These are phyloP conservation scores for Cutaneotrichosporon sp. DNA, from an alignment of 1,284 basidiomycete genomes.

Conservation along the genomic window DNA sequence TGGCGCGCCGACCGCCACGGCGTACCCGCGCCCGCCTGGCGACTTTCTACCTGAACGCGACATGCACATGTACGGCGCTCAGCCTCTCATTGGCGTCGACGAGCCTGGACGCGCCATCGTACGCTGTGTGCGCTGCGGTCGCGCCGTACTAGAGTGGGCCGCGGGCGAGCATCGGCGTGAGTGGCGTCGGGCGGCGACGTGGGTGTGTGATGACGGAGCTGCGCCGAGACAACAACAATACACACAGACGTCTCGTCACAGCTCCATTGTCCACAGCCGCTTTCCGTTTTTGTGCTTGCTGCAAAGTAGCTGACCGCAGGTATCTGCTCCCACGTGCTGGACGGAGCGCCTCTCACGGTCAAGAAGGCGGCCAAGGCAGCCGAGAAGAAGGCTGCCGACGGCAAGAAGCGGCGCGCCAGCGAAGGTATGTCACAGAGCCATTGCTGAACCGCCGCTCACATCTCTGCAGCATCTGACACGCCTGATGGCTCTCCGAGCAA, in stretches of 20 bases:
- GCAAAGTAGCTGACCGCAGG: constrained; percentile 45
- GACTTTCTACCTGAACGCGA: constrained; percentile 74
- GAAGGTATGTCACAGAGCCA: constrained; percentile 29
- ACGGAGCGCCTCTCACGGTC: constrained; percentile 46
- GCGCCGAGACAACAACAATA: too few species aligned
- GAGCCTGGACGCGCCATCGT: constrained; percentile 63
- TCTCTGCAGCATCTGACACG: constrained; percentile 8
- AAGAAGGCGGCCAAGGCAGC: constrained; percentile 57
- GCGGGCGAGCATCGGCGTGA: constrained; percentile 68
- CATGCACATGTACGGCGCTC: constrained; percentile 77
- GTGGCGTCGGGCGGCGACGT: constrained; percentile 23
- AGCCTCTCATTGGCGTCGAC: constrained; percentile 55
- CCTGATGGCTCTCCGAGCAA: constrained; percentile 18
- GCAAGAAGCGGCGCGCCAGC: constrained; percentile 31
- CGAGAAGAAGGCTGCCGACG: constrained; percentile 19
- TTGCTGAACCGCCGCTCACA: background rate
- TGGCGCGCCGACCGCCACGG: constrained; percentile 6
- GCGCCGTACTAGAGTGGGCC: constrained; percentile 69
- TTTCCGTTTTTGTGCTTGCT: too few species aligned
- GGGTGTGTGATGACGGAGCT: background rate
- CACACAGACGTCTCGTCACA: background rate
- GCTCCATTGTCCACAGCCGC: too few species aligned
- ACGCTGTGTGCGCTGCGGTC: constrained; percentile 69
- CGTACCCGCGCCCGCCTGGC: constrained; percentile 57
- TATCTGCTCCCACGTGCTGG: constrained; percentile 58